phyloP scores from a whole-genome alignment of 208 protist species.

The Trypanosoma rangeli region DNA sequence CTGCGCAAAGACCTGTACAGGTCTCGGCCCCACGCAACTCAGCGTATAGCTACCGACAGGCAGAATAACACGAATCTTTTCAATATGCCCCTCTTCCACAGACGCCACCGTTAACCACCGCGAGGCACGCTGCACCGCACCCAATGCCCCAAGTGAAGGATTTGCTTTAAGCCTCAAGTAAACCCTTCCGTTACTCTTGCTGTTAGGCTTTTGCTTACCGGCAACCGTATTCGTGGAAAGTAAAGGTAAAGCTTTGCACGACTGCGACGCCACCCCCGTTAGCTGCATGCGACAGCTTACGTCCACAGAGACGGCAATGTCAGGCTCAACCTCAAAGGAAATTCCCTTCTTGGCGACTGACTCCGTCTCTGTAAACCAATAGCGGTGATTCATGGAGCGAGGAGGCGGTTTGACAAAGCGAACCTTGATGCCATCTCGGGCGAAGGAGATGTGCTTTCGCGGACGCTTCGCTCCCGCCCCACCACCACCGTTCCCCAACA shows the following conservation, averaged over 20 bases:
- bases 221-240: not conserved
- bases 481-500: not conserved
- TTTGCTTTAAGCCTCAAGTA: conserved; percentile 20
- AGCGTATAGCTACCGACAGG: conserved; percentile 68
- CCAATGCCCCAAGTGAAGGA: conserved; percentile 9
- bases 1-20: conserved; percentile 76
- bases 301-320: conserved; percentile 56
- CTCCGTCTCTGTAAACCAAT: conserved; percentile 80
- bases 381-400: conserved; percentile 68
- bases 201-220: not conserved
- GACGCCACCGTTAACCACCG: conserved; percentile 44
- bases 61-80: conserved; percentile 54
- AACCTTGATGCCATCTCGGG: conserved; percentile 63
- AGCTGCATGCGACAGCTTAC: conserved; percentile 79
- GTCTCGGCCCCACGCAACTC: conserved; percentile 41
- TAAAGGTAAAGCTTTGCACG: conserved; percentile 19
- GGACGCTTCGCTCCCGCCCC: not conserved
- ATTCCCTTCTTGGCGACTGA: conserved; percentile 74
- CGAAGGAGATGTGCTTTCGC: conserved; percentile 56
- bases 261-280: conserved; percentile 39
- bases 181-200: conserved; percentile 7
- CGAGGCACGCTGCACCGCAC: not conserved
- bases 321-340: conserved; percentile 70
- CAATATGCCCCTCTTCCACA: conserved; percentile 30
- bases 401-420: conserved; percentile 71